Conservation (phyloP, 805 yeast genomes). For the Pichia kluyveri region DNA sequence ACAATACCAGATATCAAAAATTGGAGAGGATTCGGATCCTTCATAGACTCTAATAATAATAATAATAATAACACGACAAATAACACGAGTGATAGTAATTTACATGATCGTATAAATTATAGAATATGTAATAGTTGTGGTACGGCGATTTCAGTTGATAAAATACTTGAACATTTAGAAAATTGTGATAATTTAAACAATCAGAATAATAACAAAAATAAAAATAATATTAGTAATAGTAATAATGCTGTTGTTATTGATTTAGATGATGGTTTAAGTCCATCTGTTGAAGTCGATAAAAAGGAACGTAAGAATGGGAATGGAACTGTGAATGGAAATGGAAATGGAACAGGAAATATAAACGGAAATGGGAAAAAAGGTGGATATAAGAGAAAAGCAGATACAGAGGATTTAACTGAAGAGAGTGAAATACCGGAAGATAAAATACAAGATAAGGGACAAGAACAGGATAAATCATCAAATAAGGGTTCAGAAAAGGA, state of each 20-base stretch:
- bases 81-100: constrained; percentile 22
- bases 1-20: constrained; percentile 17
- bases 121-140: constrained; percentile 40
- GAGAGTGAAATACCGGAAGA: constrained; percentile 3
- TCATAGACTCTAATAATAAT: constrained; percentile 24
- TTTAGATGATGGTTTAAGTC: not conserved
- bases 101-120: constrained; percentile 31
- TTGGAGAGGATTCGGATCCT: constrained; percentile 30
- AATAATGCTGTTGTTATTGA: not conserved
- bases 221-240: constrained; percentile 3
- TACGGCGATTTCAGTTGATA: constrained; percentile 33
- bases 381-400: not conserved
- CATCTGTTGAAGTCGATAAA: not conserved
- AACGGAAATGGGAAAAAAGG: not conserved
- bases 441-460: constrained; percentile 27
- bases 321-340: not conserved
- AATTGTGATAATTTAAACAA: constrained; percentile 24
- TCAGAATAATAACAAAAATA: constrained; percentile 9
- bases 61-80: constrained; percentile 8
- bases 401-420: constrained; percentile 1
- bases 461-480: too few species aligned
- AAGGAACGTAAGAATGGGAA: not conserved
- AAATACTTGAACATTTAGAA: constrained; percentile 31
- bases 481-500: too few species aligned
- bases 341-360: not conserved